Evolutionary conservation across 2,329 filamentous ascomycete species (phyloP).

Genomic region (Microsporum ferrugineum): DNA sequence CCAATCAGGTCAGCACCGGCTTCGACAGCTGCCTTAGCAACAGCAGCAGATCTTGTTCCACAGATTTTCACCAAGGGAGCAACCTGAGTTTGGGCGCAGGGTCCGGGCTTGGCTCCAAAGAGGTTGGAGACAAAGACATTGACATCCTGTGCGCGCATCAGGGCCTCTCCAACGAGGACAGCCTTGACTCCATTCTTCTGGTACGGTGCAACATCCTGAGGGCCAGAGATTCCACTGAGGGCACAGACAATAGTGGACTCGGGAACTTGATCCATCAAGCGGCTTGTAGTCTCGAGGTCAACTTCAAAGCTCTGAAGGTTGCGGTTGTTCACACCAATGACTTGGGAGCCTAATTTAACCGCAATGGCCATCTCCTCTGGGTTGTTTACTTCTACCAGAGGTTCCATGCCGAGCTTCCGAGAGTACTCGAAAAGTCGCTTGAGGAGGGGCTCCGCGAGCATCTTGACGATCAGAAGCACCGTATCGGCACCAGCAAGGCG

Average conservation of each 20-base stretch:
- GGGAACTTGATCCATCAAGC: slow-evolving; percentile 76
- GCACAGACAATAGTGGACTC: slow-evolving; percentile 82
- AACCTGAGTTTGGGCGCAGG: slow-evolving; percentile 15
- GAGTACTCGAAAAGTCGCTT: slow-evolving; percentile 79
- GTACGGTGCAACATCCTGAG: slow-evolving; percentile 79
- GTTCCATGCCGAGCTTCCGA: slow-evolving; percentile 86
- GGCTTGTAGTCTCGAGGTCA: slow-evolving; percentile 81
- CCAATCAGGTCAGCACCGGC: slow-evolving; percentile 86
- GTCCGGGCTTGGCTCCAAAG: slow-evolving; percentile 46
- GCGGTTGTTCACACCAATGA: slow-evolving; percentile 95
- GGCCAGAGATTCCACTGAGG: slow-evolving; percentile 81
- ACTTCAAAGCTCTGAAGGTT: slow-evolving; percentile 96
- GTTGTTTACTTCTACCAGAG: slow-evolving; percentile 91
- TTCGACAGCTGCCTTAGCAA: slow-evolving; percentile 66
- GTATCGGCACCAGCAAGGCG: slow-evolving; percentile 88
- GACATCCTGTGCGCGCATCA: slow-evolving; percentile 84
- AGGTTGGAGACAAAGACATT: slow-evolving; percentile 72
- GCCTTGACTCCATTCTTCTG: slow-evolving; percentile 83
- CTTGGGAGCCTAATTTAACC: slow-evolving; percentile 72
- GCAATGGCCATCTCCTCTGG: slow-evolving; percentile 85
- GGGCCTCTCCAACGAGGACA: slow-evolving; percentile 84
- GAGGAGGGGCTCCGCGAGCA: slow-evolving; percentile 68
- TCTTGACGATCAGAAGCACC: slow-evolving; percentile 92
- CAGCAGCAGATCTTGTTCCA: slow-evolving; percentile 73
- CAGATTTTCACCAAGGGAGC: slow-evolving; percentile 81